Evolutionary conservation across 257 asterid species (phyloP).

Genomic region (Plectranthus barbatus): DNA sequence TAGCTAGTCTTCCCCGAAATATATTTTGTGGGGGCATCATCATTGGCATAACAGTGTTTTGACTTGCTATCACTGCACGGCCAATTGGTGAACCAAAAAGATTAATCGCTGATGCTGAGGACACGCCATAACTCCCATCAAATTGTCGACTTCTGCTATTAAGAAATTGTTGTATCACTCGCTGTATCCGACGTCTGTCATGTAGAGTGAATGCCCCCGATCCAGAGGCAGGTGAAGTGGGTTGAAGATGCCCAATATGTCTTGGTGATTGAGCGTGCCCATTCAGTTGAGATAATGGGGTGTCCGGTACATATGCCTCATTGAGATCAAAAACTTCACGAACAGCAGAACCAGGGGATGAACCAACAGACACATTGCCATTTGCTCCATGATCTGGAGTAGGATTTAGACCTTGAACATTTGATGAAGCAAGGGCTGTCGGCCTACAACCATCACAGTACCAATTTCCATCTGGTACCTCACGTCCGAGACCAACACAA

Average conservation of each 20-base stretch:
- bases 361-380: constrained; percentile 24
- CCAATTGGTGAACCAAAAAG: constrained; percentile 30
- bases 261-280: constrained; percentile 33
- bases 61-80: constrained; percentile 29
- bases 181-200: constrained; percentile 66
- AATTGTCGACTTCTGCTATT: constrained; percentile 43
- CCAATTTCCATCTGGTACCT: constrained; percentile 96
- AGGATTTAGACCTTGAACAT: too few relatives aligned
- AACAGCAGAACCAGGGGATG: constrained; percentile 37
- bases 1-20: constrained; percentile 26
- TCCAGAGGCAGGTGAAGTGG: constrained; percentile 40
- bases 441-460: constrained; percentile 91
- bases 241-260: constrained; percentile 36
- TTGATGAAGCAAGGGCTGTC: constrained; percentile 38
- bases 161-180: constrained; percentile 52
- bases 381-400: constrained; percentile 31
- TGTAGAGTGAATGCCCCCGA: constrained; percentile 48
- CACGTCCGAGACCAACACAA: constrained; percentile 76
- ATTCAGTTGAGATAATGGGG: constrained; percentile 22
- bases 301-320: constrained; percentile 69
- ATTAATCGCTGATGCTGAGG: constrained; percentile 5
- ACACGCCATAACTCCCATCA: constrained; percentile 11
- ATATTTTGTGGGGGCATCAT: too few relatives aligned
- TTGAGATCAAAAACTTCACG: constrained; percentile 68
- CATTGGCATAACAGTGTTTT: constrained; percentile 20